phyloP scores from a whole-genome alignment of 805 yeast species.

The Candida quercuum region DNA sequence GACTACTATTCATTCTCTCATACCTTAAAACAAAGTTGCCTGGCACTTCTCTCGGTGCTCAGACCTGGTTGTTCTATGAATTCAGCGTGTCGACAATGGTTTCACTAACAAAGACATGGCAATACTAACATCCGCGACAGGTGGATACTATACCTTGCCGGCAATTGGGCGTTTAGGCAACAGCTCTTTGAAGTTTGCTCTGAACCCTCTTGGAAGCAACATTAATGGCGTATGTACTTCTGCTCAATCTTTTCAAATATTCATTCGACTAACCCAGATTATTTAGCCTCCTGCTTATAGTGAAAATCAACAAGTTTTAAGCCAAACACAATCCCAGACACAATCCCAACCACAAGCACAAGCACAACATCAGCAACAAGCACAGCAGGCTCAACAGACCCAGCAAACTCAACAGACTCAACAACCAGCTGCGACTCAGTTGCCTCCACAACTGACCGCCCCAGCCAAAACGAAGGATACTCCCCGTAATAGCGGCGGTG shows the following conservation, averaged over 20 bases:
- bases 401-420: neutral
- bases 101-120: neutral
- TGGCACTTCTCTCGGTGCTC: constrained; percentile 14
- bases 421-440: constrained; percentile 5
- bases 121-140: constrained; percentile 15
- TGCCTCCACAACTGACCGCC: constrained; percentile 1
- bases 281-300: constrained; percentile 11
- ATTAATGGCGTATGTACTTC: constrained; percentile 10
- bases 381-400: constrained; percentile 3
- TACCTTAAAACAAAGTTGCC: constrained; percentile 19
- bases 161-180: constrained; percentile 15
- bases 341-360: constrained; percentile 7
- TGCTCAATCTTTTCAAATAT: neutral
- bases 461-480: constrained; percentile 4
- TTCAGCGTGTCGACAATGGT: too few species aligned
- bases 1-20: constrained; percentile 41
- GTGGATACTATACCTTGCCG: constrained; percentile 19
- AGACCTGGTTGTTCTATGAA: too few species aligned
- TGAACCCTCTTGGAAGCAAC: constrained; percentile 13
- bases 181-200: constrained; percentile 13
- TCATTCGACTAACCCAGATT: neutral
- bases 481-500: constrained; percentile 15
- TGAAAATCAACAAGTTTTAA: constrained; percentile 10
- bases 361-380: constrained; percentile 7
- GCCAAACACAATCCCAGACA: constrained; percentile 11